A percentile compares a stretch with the other conserved stretches of the same genome.
phyloP scores from a whole-genome alignment of 371 early-diverging fungal species.

The Conidiobolus incongruus region DNA sequence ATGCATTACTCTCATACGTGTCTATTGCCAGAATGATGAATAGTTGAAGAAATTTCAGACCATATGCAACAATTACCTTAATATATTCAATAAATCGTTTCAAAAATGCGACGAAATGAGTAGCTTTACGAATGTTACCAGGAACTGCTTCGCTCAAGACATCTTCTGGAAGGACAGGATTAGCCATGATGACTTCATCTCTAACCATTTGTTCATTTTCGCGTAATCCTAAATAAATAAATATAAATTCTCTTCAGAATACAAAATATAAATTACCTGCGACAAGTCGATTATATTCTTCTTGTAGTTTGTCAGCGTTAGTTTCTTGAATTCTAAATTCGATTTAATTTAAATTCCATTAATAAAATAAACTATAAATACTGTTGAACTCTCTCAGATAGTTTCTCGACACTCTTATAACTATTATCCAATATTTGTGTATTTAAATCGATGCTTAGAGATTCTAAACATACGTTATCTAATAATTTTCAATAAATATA shows the following conservation, averaged over 20 bases:
- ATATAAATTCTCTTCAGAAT: neutral
- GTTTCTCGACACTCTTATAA: slow-evolving; percentile 43
- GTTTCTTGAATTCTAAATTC: slow-evolving; percentile 46
- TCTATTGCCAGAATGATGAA: slow-evolving; percentile 17
- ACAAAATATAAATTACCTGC: slow-evolving; percentile 35
- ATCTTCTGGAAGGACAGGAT: slow-evolving; percentile 82
- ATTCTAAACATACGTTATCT: slow-evolving; percentile 98
- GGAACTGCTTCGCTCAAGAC: slow-evolving; percentile 87
- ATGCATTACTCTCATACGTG: slow-evolving; percentile 90
- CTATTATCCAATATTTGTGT: slow-evolving; percentile 79
- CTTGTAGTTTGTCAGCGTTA: slow-evolving; percentile 64
- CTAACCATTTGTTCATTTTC: slow-evolving; percentile 39
- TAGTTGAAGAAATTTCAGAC: neutral
- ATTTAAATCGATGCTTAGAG: slow-evolving; percentile 84
- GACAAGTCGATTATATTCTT: slow-evolving; percentile 72
- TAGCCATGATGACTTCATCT: slow-evolving; percentile 58
- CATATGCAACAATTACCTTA: slow-evolving; percentile 61
- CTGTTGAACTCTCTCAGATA: slow-evolving; percentile 51
- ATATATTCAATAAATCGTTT: slow-evolving; percentile 96
- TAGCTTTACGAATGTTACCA: slow-evolving; percentile 93
- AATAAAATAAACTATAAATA: slow-evolving; percentile 8
- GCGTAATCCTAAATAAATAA: slow-evolving; percentile 25
- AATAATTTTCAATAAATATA: neutral
- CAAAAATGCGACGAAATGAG: slow-evolving; percentile 94
- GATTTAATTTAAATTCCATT: neutral